Evolutionary conservation across 2,329 filamentous ascomycete species (phyloP).

Genomic region (Fusarium sp.): DNA sequence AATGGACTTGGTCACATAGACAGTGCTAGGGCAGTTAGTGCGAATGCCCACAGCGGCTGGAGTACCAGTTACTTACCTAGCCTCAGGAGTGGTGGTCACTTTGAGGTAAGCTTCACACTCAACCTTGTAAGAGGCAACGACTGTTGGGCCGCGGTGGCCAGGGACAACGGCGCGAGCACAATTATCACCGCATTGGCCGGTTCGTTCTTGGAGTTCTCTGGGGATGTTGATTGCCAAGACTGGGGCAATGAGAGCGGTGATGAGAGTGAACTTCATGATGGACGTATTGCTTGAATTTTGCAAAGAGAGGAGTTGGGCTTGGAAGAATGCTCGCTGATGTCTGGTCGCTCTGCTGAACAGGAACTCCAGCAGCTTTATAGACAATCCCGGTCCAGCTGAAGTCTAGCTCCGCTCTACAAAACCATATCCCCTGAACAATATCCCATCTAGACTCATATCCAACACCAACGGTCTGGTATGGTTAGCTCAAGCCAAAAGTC

Average conservation of each 20-base stretch:
- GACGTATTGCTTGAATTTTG: neutral
- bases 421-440: neutral
- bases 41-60: fast-evolving
- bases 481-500: conserved; percentile 5
- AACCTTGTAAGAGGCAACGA: conserved; percentile 27
- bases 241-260: conserved; percentile 29
- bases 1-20: conserved; percentile 36
- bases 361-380: conserved; percentile 19
- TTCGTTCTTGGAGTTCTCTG: conserved; percentile 28
- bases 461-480: neutral
- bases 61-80: conserved; percentile 11
- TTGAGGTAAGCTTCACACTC: conserved; percentile 37
- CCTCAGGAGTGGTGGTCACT: conserved; percentile 30
- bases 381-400: neutral
- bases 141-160: conserved; percentile 19
- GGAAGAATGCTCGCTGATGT: neutral
- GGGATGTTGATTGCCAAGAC: conserved; percentile 30
- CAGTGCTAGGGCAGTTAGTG: conserved; percentile 24
- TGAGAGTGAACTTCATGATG: conserved; percentile 38
- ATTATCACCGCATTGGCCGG: conserved; percentile 32
- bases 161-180: conserved; percentile 38
- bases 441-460: neutral
- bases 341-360: neutral
- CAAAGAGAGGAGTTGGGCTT: neutral
- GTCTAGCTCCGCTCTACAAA: neutral